Percentiles rank a stretch among this genome's conserved stretches.
Conservation (phyloP, 345 rosid genomes). For the Anastatica hierochuntica region DNA sequence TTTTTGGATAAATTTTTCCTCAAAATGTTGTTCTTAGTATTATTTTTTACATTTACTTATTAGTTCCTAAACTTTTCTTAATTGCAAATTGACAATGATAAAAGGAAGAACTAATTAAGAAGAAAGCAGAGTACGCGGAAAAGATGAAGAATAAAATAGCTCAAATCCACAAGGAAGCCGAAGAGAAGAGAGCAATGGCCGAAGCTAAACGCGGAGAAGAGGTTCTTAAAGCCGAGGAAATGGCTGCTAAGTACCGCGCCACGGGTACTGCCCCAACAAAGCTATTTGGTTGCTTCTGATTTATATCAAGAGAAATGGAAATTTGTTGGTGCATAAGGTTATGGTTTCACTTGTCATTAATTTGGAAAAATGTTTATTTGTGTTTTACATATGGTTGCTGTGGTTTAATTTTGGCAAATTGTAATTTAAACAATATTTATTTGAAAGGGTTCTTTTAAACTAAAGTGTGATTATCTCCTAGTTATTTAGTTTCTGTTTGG, state of each 20-base stretch:
- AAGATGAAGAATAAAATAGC: conserved; percentile 81
- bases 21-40: no score
- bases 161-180: conserved; percentile 63
- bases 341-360: neutral
- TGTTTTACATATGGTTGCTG: no score
- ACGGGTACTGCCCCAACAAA: conserved; percentile 69
- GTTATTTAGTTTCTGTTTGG: neutral
- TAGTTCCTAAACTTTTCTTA: neutral
- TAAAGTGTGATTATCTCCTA: neutral
- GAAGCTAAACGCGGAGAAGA: conserved; percentile 82
- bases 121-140: conserved; percentile 68
- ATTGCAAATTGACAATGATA: neutral
- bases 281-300: conserved; percentile 27
- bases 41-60: no score
- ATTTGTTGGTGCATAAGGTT: neutral
- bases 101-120: conserved; percentile 70
- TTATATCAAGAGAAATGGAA: neutral
- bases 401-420: no score
- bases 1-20: neutral
- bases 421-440: neutral
- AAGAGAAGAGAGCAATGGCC: conserved; percentile 65
- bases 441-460: neutral
- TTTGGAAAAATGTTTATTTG: neutral
- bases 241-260: conserved; percentile 72
- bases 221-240: conserved; percentile 79